phyloP scores from a whole-genome alignment of 1,139 yeast species.

The Torulaspora pretoriensis region DNA sequence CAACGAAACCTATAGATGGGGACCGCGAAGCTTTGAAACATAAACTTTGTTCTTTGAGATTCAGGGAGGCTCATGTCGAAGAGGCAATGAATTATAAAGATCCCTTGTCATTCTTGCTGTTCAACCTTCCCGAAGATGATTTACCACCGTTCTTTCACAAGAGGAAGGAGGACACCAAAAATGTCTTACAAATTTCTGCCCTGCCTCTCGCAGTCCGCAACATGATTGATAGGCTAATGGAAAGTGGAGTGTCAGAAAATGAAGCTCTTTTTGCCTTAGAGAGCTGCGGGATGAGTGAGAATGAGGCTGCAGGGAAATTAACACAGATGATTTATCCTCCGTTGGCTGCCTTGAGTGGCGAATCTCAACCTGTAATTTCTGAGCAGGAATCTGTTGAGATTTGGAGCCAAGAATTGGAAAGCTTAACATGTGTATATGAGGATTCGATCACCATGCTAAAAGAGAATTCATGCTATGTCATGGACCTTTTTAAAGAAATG shows the following conservation, averaged over 20 bases:
- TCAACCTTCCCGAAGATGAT: slow-evolving; percentile 92
- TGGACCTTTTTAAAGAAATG: slow-evolving; percentile 22
- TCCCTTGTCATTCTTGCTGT: slow-evolving; percentile 75
- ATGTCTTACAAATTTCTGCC: slow-evolving; percentile 45
- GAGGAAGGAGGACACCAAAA: slow-evolving; percentile 45
- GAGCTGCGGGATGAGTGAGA: slow-evolving; percentile 44
- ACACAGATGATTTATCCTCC: slow-evolving; percentile 39
- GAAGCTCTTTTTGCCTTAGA: slow-evolving; percentile 52
- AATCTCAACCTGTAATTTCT: slow-evolving; percentile 11
- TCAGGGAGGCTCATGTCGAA: slow-evolving; percentile 59
- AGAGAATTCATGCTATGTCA: slow-evolving; percentile 20
- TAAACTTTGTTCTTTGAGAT: slow-evolving; percentile 49
- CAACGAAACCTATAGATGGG: slow-evolving; percentile 16
- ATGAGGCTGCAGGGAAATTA: slow-evolving; percentile 48
- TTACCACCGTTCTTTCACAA: slow-evolving; percentile 51
- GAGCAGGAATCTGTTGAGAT: slow-evolving; percentile 38
- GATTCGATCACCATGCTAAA: slow-evolving; percentile 28
- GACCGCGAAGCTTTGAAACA: slow-evolving; percentile 23
- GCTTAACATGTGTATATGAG: slow-evolving; percentile 53
- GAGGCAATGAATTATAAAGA: slow-evolving; percentile 70
- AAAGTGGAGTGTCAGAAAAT: slow-evolving; percentile 67
- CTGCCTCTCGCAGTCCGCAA: slow-evolving; percentile 37
- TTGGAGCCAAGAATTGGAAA: slow-evolving; percentile 80
- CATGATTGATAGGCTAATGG: slow-evolving; percentile 51
- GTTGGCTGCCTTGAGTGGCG: slow-evolving; percentile 9